A percentile compares a stretch with the other conserved stretches of the same genome.
Conservation (phyloP, 495 filamentous ascomycete species). For the Podospora comata region DNA sequence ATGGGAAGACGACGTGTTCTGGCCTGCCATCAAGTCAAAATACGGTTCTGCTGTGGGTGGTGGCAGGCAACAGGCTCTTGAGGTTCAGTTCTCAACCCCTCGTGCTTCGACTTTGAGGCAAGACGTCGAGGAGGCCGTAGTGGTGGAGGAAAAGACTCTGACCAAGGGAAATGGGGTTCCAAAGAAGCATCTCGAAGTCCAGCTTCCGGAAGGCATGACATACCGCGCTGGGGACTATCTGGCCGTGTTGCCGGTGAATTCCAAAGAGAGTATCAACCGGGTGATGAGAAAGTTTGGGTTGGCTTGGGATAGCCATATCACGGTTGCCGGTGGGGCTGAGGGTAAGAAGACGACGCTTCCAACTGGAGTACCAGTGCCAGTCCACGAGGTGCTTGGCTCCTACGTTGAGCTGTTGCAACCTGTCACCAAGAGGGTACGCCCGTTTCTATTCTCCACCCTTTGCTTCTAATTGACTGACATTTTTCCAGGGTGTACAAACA, state of each 20-base stretch:
- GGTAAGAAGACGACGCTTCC: constrained; percentile 56
- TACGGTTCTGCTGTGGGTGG: constrained; percentile 35
- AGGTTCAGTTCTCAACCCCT: constrained; percentile 57
- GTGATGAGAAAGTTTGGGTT: constrained; percentile 51
- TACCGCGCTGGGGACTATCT: constrained; percentile 76
- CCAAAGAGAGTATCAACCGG: constrained; percentile 54
- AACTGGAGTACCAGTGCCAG: constrained; percentile 55
- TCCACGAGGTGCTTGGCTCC: constrained; percentile 58
- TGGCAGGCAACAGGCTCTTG: constrained; percentile 33
- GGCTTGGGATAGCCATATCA: constrained; percentile 59
- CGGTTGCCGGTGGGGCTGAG: constrained; percentile 35
- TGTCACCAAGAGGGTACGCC: constrained; percentile 53
- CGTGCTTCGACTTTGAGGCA: constrained; percentile 62
- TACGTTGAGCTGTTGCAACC: constrained; percentile 73
- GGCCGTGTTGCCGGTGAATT: constrained; percentile 68
- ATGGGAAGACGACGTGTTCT: constrained; percentile 64
- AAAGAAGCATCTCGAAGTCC: constrained; percentile 65
- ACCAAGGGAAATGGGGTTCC: constrained; percentile 54
- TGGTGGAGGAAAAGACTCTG: constrained; percentile 53
- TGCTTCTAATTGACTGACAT: background rate
- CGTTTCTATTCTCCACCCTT: background rate
- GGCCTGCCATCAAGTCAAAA: constrained; percentile 58
- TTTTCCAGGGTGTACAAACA: constrained; percentile 44
- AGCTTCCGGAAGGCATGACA: constrained; percentile 60
- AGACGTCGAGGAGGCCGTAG: constrained; percentile 60